A percentile compares a stretch with the other conserved stretches of the same genome.
Evolutionary conservation across 257 asterid genomes (phyloP).

Genomic region (Marsdenia floribunda): DNA sequence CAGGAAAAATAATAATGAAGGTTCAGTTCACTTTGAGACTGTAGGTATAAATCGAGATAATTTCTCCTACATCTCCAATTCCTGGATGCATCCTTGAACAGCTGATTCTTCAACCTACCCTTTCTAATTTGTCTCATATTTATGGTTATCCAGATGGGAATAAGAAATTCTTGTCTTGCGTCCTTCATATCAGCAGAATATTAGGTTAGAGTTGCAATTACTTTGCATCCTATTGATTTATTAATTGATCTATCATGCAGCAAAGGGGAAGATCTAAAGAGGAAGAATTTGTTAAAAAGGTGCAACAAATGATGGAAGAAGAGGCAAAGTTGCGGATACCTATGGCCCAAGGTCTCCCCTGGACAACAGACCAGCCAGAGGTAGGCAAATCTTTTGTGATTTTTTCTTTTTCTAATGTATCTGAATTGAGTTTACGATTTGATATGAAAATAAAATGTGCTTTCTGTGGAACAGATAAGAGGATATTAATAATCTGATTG

Average conservation of each 20-base stretch:
- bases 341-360: conserved; percentile 93
- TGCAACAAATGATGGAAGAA: conserved; percentile 66
- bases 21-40: not conserved
- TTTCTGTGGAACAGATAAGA: not conserved
- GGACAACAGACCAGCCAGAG: conserved; percentile 98
- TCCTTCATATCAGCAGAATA: not conserved
- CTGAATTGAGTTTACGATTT: not conserved
- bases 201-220: not conserved
- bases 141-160: no score
- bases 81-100: not conserved
- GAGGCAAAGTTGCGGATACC: conserved; percentile 82
- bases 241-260: conserved; percentile 36
- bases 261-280: conserved; percentile 84
- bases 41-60: not conserved
- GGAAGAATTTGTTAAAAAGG: conserved; percentile 70
- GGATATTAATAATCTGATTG: no score
- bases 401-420: not conserved
- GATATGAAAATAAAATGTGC: not conserved
- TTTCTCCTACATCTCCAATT: not conserved
- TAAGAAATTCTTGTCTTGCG: not conserved
- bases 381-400: conserved; percentile 27
- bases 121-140: not conserved
- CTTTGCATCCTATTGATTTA: not conserved
- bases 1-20: not conserved
- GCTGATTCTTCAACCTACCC: not conserved